Evolutionary conservation across 192 early-diverging fungal genomes (phyloP).

Genomic region (Bifiguratus adelaidae): DNA sequence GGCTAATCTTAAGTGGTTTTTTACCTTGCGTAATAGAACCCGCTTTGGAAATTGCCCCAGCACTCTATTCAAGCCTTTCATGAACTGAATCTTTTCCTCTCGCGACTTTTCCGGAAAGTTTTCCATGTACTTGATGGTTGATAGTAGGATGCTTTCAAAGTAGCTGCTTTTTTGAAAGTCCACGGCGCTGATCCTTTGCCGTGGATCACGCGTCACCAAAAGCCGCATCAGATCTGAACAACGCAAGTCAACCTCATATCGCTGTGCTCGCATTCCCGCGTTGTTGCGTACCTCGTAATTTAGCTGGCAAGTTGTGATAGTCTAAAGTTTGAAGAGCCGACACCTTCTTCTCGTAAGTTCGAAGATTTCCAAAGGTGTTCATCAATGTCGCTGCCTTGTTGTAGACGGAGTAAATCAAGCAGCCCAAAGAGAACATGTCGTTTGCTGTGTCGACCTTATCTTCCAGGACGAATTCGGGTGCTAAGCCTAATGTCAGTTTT

Average conservation of each 20-base stretch:
- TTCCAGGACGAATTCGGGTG: slow-evolving; percentile 64
- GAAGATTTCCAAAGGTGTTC: slow-evolving; percentile 48
- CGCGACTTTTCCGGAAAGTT: slow-evolving; percentile 64
- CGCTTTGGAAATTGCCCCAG: slow-evolving; percentile 63
- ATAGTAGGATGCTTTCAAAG: slow-evolving; percentile 73
- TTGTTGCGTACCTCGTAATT: slow-evolving; percentile 28
- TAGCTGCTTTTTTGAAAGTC: slow-evolving; percentile 59
- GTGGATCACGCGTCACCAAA: slow-evolving; percentile 41
- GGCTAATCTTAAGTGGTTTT: background rate
- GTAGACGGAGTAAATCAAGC: slow-evolving; percentile 60
- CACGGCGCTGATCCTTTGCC: slow-evolving; percentile 39
- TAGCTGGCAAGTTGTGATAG: slow-evolving; percentile 36
- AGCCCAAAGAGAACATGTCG: slow-evolving; percentile 76
- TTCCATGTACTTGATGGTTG: slow-evolving; percentile 72
- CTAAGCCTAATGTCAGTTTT: slow-evolving; percentile 16
- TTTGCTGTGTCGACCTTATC: slow-evolving; percentile 33
- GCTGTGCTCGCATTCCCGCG: background rate
- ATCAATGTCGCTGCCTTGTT: slow-evolving; percentile 55
- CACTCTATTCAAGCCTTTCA: slow-evolving; percentile 62
- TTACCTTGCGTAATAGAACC: slow-evolving; percentile 56
- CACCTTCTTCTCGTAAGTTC: slow-evolving; percentile 48
- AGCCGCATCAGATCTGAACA: slow-evolving; percentile 31
- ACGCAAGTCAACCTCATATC: background rate
- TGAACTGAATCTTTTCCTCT: slow-evolving; percentile 69
- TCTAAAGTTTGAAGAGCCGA: slow-evolving; percentile 22